Evolutionary conservation across 2,329 filamentous ascomycete species (phyloP).

Genomic region (Fusarium stilboides): DNA sequence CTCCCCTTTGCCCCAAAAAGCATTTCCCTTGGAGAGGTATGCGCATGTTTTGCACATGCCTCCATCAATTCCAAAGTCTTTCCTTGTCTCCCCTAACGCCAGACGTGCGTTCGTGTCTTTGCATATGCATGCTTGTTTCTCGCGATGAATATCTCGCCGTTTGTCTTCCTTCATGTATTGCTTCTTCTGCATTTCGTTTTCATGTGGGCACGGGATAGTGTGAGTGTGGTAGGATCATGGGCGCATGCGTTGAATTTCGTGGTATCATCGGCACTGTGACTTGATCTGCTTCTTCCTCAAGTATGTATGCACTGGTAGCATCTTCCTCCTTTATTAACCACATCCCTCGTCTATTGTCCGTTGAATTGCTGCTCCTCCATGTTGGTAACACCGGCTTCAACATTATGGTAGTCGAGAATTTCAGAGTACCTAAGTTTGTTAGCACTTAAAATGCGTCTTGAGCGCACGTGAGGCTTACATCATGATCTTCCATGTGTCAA

Average conservation of each 20-base stretch:
- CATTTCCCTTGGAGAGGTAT: conserved; percentile 9
- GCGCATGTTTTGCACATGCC: conserved; percentile 10
- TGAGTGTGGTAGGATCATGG: conserved; percentile 39
- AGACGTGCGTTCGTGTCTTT: conserved; percentile 45
- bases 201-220: conserved; percentile 36
- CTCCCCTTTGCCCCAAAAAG: conserved; percentile 29
- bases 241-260: conserved; percentile 52
- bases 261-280: conserved; percentile 54
- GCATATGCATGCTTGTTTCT: conserved; percentile 36
- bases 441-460: not conserved
- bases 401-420: conserved; percentile 98
- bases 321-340: conserved; percentile 53
- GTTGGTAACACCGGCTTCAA: conserved; percentile 69
- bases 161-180: conserved; percentile 30
- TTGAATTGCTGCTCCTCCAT: conserved; percentile 59
- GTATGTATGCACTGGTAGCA: conserved; percentile 40
- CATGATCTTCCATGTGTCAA: conserved; percentile 99
- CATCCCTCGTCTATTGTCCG: conserved; percentile 54
- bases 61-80: conserved; percentile 36
- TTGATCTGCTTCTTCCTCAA: conserved; percentile 42
- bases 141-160: conserved; percentile 9
- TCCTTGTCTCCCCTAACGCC: conserved; percentile 52
- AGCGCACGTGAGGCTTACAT: conserved; percentile 74
- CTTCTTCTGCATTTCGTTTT: conserved; percentile 35
- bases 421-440: conserved; percentile 86